These are phyloP conservation scores for Jacaranda mimosifolia DNA, from an alignment of 257 asterid species.

Conservation along the genomic window DNA sequence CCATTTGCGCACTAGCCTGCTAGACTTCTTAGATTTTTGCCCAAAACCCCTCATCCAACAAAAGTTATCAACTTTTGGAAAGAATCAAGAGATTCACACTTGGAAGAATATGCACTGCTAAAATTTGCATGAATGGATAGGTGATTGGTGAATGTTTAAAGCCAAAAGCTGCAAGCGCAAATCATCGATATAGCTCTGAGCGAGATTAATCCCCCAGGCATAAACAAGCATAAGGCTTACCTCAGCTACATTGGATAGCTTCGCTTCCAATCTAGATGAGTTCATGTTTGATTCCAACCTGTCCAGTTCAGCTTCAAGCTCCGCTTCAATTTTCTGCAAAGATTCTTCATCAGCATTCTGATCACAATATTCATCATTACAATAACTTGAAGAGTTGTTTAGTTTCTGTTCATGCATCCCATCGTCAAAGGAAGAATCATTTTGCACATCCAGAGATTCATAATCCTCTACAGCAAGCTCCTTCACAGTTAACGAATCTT, in stretches of 20 bases:
- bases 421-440: slow-evolving; percentile 42
- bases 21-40: neutral
- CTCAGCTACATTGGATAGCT: slow-evolving; percentile 54
- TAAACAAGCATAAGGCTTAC: slow-evolving; percentile 47
- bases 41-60: neutral
- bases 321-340: slow-evolving; percentile 84
- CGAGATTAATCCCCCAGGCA: neutral
- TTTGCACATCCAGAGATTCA: slow-evolving; percentile 55
- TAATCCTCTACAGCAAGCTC: slow-evolving; percentile 74
- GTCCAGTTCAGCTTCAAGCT: slow-evolving; percentile 95
- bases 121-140: neutral
- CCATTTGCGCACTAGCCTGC: too few relatives aligned
- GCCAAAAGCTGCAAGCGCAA: slow-evolving; percentile 17
- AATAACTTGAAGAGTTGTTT: slow-evolving; percentile 23
- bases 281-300: slow-evolving; percentile 75
- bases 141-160: neutral
- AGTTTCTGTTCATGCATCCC: slow-evolving; percentile 43
- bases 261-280: slow-evolving; percentile 58
- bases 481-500: slow-evolving; percentile 80
- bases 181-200: neutral
- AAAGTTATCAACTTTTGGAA: neutral
- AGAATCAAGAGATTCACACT: neutral
- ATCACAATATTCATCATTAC: slow-evolving; percentile 39
- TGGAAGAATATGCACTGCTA: neutral
- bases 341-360: slow-evolving; percentile 68